Percentiles rank a stretch among this genome's conserved stretches.
Conservation (phyloP, 2,329 filamentous ascomycete genomes). For the Diplodia sapinea region DNA sequence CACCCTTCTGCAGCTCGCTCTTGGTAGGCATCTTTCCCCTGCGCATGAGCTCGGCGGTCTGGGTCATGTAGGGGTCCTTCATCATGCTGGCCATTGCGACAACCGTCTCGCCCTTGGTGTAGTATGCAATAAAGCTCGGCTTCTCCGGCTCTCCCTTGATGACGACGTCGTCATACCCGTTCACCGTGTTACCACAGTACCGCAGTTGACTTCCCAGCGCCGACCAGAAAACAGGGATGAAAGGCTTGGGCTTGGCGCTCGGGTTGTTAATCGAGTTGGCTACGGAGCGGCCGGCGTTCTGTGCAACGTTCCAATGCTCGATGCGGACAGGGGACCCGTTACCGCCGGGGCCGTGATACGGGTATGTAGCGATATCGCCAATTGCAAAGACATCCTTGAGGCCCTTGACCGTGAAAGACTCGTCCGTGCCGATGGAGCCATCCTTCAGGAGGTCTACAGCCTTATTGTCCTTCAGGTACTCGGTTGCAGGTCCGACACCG, state of each 20-base stretch:
- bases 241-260: conserved; percentile 66
- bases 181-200: conserved; percentile 86
- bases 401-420: conserved; percentile 76
- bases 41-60: conserved; percentile 85
- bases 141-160: conserved; percentile 73
- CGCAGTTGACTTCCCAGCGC: conserved; percentile 86
- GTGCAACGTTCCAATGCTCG: conserved; percentile 98
- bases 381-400: conserved; percentile 87
- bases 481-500: conserved; percentile 84
- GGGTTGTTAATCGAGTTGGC: conserved; percentile 77
- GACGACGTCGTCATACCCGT: conserved; percentile 85
- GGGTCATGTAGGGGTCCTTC: conserved; percentile 82
- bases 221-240: conserved; percentile 97
- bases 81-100: conserved; percentile 92
- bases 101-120: conserved; percentile 82
- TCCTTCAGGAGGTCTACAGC: conserved; percentile 76
- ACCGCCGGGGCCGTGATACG: conserved; percentile 88
- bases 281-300: conserved; percentile 84
- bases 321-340: conserved; percentile 77
- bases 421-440: conserved; percentile 82
- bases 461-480: conserved; percentile 76
- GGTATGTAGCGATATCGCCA: conserved; percentile 93
- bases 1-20: conserved; percentile 71
- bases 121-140: conserved; percentile 87
- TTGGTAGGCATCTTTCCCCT: conserved; percentile 82